Conservation (phyloP, 371 early-diverging fungal species). For the Mycotypha africana region DNA sequence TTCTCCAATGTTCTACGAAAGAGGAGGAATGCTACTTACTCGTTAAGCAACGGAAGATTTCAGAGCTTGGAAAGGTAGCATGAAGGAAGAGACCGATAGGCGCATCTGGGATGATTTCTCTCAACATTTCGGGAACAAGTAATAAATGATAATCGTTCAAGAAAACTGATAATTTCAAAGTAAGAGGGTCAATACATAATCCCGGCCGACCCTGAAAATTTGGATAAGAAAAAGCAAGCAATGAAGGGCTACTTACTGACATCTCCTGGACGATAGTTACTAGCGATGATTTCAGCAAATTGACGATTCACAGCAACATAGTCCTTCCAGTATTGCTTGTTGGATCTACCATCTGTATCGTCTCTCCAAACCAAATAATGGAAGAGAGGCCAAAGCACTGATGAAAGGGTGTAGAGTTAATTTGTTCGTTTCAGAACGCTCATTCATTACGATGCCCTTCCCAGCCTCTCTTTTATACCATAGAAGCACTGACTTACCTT, state of each 20-base stretch:
- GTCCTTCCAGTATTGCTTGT: slow-evolving; percentile 78
- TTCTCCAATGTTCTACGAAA: not conserved
- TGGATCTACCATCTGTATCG: slow-evolving; percentile 56
- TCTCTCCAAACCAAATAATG: slow-evolving; percentile 92
- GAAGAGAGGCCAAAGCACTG: slow-evolving; percentile 94
- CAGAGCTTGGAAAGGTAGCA: slow-evolving; percentile 94
- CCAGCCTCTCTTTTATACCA: too few relatives aligned
- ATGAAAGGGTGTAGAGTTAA: too few relatives aligned
- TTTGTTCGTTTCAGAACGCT: too few relatives aligned
- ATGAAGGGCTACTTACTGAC: slow-evolving; percentile 55
- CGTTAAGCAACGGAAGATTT: slow-evolving; percentile 91
- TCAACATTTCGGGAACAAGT: slow-evolving; percentile 85
- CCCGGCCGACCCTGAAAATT: not conserved
- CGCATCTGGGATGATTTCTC: slow-evolving; percentile 71
- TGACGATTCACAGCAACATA: slow-evolving; percentile 84
- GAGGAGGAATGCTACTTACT: slow-evolving; percentile 41
- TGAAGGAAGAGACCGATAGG: slow-evolving; percentile 97
- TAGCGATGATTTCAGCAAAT: slow-evolving; percentile 80
- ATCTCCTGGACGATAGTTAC: slow-evolving; percentile 79
- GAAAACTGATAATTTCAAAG: slow-evolving; percentile 78
- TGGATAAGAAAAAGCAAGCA: not conserved
- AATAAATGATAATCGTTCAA: slow-evolving; percentile 98
- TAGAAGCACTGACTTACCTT: too few relatives aligned
- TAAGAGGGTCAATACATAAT: not conserved
- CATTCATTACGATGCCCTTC: too few relatives aligned